Evolutionary conservation across 805 yeast species (phyloP).

Genomic region (Nakazawaea ishiwadae): DNA sequence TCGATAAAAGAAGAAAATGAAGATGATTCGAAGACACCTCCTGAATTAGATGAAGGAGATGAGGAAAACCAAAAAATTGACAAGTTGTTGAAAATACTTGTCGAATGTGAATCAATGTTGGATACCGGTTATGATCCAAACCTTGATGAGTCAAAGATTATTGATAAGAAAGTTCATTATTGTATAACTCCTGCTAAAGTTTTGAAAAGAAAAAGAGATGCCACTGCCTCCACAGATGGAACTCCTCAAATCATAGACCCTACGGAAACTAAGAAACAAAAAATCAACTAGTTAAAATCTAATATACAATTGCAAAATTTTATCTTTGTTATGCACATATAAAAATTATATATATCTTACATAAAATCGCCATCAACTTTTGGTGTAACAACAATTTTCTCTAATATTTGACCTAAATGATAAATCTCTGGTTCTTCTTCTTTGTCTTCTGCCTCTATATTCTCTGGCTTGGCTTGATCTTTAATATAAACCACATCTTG

Average conservation of each 20-base stretch:
- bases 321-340: too few species aligned
- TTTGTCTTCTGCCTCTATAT: slow-evolving; percentile 39
- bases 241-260: neutral
- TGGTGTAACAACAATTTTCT: slow-evolving; percentile 59
- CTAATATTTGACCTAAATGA: slow-evolving; percentile 50
- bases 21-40: slow-evolving; percentile 10
- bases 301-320: neutral
- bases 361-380: slow-evolving; percentile 28
- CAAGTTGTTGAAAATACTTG: slow-evolving; percentile 40
- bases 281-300: slow-evolving; percentile 14
- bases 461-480: slow-evolving; percentile 22
- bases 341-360: too few species aligned
- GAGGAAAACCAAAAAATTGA: too few species aligned
- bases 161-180: slow-evolving; percentile 61
- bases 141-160: slow-evolving; percentile 55
- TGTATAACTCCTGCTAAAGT: slow-evolving; percentile 49
- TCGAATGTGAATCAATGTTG: slow-evolving; percentile 44
- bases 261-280: slow-evolving; percentile 18
- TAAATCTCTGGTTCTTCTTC: slow-evolving; percentile 36
- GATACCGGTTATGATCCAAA: slow-evolving; percentile 40
- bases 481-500: slow-evolving; percentile 56
- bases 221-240: slow-evolving; percentile 7
- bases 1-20: slow-evolving; percentile 13
- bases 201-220: slow-evolving; percentile 13
- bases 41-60: slow-evolving; percentile 2